Conservation (phyloP, 2,329 filamentous ascomycete genomes). For the Cordyceps cateniannulata region DNA sequence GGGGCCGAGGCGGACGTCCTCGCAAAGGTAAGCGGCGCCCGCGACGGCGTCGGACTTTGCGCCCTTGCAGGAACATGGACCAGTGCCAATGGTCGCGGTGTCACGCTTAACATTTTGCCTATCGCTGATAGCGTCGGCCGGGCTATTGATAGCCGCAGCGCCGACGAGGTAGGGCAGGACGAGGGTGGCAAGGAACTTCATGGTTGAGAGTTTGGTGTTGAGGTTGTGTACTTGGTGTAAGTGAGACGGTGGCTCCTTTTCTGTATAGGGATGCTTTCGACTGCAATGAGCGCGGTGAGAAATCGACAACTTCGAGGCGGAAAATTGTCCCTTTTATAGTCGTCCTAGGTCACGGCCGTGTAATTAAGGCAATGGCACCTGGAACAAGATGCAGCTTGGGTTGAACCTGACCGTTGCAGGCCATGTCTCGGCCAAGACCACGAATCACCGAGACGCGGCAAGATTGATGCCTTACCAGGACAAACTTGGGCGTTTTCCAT, state of each 20-base stretch:
- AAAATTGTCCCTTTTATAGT: background rate
- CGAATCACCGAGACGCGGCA: background rate
- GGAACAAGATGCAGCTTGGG: background rate
- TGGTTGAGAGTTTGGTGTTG: slow-evolving; percentile 1
- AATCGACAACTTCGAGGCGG: background rate
- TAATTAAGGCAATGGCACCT: background rate
- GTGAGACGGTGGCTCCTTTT: background rate
- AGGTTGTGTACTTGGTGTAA: background rate
- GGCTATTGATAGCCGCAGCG: background rate
- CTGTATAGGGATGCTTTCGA: background rate
- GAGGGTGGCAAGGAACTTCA: slow-evolving; percentile 22
- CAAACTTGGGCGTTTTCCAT: background rate
- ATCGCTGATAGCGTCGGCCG: background rate
- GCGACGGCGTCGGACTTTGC: slow-evolving; percentile 2
- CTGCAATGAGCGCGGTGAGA: background rate
- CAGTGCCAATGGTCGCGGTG: background rate
- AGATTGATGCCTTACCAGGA: background rate
- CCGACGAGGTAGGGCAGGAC: slow-evolving; percentile 14
- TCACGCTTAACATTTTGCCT: background rate
- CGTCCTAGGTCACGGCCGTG: background rate
- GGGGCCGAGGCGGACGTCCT: slow-evolving; percentile 32
- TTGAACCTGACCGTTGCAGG: background rate
- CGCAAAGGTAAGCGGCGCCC: slow-evolving; percentile 27
- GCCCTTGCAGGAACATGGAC: slow-evolving; percentile 19
- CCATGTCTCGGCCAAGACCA: background rate